phyloP scores from a whole-genome alignment of 1,284 basidiomycete genomes.

The Cutaneotrichosporon cutaneum region DNA sequence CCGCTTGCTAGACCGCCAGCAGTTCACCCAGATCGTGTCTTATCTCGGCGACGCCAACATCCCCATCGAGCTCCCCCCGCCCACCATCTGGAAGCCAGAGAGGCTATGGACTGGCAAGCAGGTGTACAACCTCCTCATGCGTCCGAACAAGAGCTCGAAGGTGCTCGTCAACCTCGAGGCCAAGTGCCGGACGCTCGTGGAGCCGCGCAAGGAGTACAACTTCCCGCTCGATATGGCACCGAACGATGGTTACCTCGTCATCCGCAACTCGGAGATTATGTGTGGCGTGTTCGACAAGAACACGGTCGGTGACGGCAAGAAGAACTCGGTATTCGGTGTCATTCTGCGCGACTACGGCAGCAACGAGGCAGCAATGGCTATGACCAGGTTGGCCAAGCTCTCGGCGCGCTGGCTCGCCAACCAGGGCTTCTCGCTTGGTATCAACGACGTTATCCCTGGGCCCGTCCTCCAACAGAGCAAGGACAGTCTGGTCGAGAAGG shows the following conservation, averaged over 20 bases:
- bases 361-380: constrained; percentile 89
- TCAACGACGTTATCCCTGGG: constrained; percentile 98
- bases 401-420: constrained; percentile 96
- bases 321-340: constrained; percentile 98
- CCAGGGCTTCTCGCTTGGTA: constrained; percentile 95
- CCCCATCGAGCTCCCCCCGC: constrained; percentile 93
- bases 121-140: constrained; percentile 94
- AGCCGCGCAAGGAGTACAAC: constrained; percentile 60
- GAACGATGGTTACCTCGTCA: constrained; percentile 97
- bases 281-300: constrained; percentile 99
- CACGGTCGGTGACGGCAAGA: constrained; percentile 97
- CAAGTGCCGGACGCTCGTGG: constrained; percentile 90
- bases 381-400: constrained; percentile 94
- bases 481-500: constrained; percentile 80
- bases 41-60: constrained; percentile 89
- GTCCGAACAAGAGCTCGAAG: constrained; percentile 80
- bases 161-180: constrained; percentile 94
- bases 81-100: constrained; percentile 89
- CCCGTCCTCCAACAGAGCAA: constrained; percentile 76
- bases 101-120: constrained; percentile 99
- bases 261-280: constrained; percentile 98
- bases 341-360: constrained; percentile 96
- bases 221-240: constrained; percentile 79
- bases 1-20: constrained; percentile 86
- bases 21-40: constrained; percentile 95